Conservation (phyloP, 306 rosid genomes). For the Sesbania bispinosa region DNA sequence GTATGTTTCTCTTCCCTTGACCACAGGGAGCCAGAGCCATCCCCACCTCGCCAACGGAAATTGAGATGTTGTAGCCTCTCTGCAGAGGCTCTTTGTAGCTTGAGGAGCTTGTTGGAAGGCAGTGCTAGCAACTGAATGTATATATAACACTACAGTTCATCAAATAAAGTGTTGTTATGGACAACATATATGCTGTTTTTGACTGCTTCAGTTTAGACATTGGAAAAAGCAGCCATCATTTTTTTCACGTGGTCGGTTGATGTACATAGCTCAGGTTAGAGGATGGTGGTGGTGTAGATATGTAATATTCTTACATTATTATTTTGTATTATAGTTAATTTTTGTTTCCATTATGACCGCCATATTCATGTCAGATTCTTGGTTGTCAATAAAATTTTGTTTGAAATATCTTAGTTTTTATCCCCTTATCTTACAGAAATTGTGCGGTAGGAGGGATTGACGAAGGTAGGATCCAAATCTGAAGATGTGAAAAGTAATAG, state of each 20-base stretch:
- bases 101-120: conserved; percentile 79
- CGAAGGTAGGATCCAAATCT: no score
- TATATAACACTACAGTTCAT: conserved; percentile 6
- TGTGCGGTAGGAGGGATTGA: no score
- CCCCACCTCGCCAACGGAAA: conserved; percentile 54
- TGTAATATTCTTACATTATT: conserved; percentile 21
- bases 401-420: neutral
- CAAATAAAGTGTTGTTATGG: conserved; percentile 28
- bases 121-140: conserved; percentile 51
- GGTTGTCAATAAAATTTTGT: conserved; percentile 30
- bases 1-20: conserved; percentile 67
- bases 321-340: conserved; percentile 28
- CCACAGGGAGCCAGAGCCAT: conserved; percentile 32
- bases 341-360: conserved; percentile 28
- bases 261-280: conserved; percentile 43
- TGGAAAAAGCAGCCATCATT: conserved; percentile 57
- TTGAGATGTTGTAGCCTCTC: conserved; percentile 82
- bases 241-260: conserved; percentile 41
- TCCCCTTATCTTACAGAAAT: neutral
- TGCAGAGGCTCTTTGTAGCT: conserved; percentile 82
- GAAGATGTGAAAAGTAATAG: neutral
- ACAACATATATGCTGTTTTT: conserved; percentile 33
- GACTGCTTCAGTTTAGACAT: conserved; percentile 54
- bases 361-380: conserved; percentile 27
- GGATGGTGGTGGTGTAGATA: conserved; percentile 43